These are phyloP conservation scores for Sporothrix mexicana DNA, from an alignment of 2,329 filamentous ascomycete species.

Conservation along the genomic window DNA sequence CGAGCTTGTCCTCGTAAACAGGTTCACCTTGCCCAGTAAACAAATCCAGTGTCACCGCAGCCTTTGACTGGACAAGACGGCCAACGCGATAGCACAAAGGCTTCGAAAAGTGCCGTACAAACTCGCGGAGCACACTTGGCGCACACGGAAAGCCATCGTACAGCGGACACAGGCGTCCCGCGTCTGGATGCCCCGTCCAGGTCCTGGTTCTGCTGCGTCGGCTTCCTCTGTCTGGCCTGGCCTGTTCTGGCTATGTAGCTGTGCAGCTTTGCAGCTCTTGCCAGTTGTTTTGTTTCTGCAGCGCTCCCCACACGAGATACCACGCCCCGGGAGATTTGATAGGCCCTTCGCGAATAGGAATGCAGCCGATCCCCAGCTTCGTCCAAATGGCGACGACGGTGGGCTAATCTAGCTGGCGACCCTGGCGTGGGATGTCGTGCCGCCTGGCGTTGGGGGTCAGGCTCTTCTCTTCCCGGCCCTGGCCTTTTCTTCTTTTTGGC, in stretches of 20 bases:
- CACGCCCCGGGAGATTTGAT: constrained; percentile 35
- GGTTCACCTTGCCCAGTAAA: constrained; percentile 7
- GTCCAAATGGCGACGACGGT: constrained; percentile 31
- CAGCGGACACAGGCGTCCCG: constrained; percentile 21
- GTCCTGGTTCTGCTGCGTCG: constrained; percentile 4
- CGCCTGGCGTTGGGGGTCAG: constrained; percentile 27
- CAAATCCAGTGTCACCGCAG: not conserved
- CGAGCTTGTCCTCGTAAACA: not conserved
- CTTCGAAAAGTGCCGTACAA: not conserved
- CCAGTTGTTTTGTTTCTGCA: constrained; percentile 9
- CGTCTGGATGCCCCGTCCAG: constrained; percentile 3
- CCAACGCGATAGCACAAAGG: not conserved
- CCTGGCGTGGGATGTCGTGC: constrained; percentile 34
- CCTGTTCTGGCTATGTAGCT: not conserved
- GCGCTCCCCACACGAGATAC: constrained; percentile 34
- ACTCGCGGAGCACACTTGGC: constrained; percentile 1
- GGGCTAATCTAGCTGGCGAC: constrained; percentile 27
- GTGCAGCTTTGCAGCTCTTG: not conserved
- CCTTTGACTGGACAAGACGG: constrained; percentile 21
- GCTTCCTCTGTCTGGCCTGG: not conserved
- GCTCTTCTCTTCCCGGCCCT: not conserved
- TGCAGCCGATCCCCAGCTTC: constrained; percentile 37
- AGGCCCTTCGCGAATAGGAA: constrained; percentile 35
- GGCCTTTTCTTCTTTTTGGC: constrained; percentile 7
- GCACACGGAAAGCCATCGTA: constrained; percentile 8